phyloP scores from a whole-genome alignment of 148 eudicot species.

The Cornus kousa region DNA sequence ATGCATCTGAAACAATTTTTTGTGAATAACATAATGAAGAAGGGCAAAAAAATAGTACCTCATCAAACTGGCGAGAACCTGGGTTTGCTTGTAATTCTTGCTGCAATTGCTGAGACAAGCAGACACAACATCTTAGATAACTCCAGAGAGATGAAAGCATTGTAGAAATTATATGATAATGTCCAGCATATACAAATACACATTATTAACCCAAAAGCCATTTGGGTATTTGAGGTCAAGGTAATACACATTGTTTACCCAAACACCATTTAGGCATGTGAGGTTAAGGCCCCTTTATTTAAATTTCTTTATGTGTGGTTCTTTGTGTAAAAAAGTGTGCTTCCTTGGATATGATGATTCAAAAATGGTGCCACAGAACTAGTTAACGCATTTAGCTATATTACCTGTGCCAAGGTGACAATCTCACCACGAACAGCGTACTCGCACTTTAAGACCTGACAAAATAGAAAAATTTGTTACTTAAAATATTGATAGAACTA shows the following conservation, averaged over 20 bases:
- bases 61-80: constrained; percentile 84
- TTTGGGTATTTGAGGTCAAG: background rate
- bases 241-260: background rate
- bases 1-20: background rate
- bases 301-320: background rate
- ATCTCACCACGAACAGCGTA: constrained; percentile 97
- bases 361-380: too few relatives aligned
- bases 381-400: background rate
- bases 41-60: constrained; percentile 41
- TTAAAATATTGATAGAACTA: background rate
- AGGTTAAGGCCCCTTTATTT: background rate
- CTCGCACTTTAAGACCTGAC: constrained; percentile 79
- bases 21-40: background rate
- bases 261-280: background rate
- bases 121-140: background rate
- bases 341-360: background rate
- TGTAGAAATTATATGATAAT: background rate
- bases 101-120: constrained; percentile 65
- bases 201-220: background rate
- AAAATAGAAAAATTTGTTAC: background rate
- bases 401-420: constrained; percentile 59
- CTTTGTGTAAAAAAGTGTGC: background rate
- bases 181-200: background rate
- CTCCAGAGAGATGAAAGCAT: background rate
- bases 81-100: constrained; percentile 68